These are phyloP conservation scores for Balakata baccata DNA, from an alignment of 345 rosid species.

Conservation along the genomic window DNA sequence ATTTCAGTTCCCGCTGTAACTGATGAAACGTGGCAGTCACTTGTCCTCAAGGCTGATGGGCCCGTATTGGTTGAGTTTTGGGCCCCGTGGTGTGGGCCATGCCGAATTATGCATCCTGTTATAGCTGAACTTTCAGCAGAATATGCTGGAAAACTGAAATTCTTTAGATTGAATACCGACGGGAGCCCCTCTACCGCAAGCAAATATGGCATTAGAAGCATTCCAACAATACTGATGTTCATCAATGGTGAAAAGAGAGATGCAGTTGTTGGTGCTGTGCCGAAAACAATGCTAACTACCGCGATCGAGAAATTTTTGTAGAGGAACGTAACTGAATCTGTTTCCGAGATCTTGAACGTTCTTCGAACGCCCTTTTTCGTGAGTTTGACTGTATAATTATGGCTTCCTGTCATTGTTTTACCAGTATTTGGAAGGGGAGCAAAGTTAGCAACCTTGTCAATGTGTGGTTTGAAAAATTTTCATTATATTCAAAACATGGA, in stretches of 20 bases:
- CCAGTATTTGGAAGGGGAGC: neutral
- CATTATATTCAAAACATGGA: neutral
- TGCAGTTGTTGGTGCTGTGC: conserved; percentile 67
- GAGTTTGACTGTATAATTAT: neutral
- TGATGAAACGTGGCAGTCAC: conserved; percentile 61
- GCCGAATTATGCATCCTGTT: conserved; percentile 64
- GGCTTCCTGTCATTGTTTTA: neutral
- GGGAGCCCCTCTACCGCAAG: conserved; percentile 55
- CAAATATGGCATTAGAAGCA: conserved; percentile 62
- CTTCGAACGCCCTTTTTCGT: no score
- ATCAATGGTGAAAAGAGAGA: conserved; percentile 72
- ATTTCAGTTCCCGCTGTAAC: conserved; percentile 27
- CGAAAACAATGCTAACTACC: conserved; percentile 58
- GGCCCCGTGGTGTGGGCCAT: conserved; percentile 92
- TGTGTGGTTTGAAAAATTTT: neutral
- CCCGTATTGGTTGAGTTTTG: conserved; percentile 70
- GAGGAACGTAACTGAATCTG: conserved; percentile 1
- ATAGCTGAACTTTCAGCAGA: conserved; percentile 55
- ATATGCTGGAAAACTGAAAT: conserved; percentile 64
- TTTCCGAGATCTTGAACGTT: neutral
- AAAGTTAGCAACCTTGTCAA: neutral
- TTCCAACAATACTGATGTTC: conserved; percentile 64
- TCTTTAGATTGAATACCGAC: conserved; percentile 67
- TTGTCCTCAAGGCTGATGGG: conserved; percentile 48
- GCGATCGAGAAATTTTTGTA: conserved; percentile 60